Conservation (phyloP, 805 yeast genomes). For the Kuraishia capsulata region DNA sequence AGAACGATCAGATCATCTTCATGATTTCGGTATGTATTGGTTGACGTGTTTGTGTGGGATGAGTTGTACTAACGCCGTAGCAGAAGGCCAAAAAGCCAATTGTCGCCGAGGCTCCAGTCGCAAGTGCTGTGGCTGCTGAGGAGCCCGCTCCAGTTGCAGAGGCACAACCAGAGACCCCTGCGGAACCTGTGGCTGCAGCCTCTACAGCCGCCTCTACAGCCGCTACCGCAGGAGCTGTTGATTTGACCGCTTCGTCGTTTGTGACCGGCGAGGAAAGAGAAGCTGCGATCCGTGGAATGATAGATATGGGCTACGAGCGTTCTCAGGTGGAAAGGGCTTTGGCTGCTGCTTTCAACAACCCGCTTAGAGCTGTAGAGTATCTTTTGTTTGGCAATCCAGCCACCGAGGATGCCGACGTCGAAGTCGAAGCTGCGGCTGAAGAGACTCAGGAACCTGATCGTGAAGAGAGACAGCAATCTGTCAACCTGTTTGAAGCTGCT, state of each 20-base stretch:
- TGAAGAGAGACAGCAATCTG: conserved; percentile 18
- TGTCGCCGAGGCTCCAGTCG: conserved; percentile 12
- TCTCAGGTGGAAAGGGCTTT: conserved; percentile 83
- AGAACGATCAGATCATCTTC: conserved; percentile 81
- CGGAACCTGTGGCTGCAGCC: conserved; percentile 17
- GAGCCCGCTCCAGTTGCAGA: conserved; percentile 17
- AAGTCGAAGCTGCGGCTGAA: conserved; percentile 9
- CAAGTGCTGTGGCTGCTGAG: conserved; percentile 9
- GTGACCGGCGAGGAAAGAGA: conserved; percentile 76
- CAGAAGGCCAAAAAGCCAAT: conserved; percentile 22
- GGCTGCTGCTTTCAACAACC: conserved; percentile 93
- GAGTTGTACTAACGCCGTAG: conserved; percentile 8
- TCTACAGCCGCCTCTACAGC: conserved; percentile 14
- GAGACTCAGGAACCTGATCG: conserved; percentile 11
- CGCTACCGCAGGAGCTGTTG: conserved; percentile 11
- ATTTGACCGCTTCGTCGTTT: conserved; percentile 41
- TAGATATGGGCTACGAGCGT: conserved; percentile 95
- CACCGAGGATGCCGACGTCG: conserved; percentile 24
- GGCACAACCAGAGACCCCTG: conserved; percentile 15
- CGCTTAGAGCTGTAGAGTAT: conserved; percentile 97
- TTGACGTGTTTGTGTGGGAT: conserved; percentile 16
- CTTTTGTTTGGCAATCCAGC: conserved; percentile 83
- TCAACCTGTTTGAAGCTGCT: conserved; percentile 49
- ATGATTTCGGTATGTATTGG: no score
- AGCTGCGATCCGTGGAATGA: conserved; percentile 68